Conservation (phyloP, 352 stramenopile species). For the Thalassiosira livingstoniorum region DNA sequence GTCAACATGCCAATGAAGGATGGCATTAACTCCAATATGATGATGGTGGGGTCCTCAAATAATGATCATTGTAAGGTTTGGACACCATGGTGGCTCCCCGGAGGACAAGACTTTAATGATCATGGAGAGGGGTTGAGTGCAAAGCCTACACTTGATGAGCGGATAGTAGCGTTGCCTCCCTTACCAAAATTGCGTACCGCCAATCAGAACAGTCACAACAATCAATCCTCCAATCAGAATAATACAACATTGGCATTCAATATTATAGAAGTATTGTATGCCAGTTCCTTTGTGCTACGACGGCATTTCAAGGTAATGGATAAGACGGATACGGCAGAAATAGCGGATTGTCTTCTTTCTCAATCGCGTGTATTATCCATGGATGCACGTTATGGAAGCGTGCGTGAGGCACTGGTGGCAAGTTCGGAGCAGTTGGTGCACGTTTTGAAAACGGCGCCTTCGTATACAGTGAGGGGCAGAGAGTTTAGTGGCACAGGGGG, state of each 20-base stretch:
- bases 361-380: constrained; percentile 30
- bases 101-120: background rate
- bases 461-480: background rate
- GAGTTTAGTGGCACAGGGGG: too few species aligned
- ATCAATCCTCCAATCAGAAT: background rate
- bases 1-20: too few species aligned
- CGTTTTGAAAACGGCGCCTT: constrained; percentile 2
- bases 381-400: constrained; percentile 19
- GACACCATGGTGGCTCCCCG: constrained; percentile 30
- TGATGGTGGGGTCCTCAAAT: too few species aligned
- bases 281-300: constrained; percentile 18
- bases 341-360: constrained; percentile 8
- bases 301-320: background rate
- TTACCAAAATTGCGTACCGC: background rate
- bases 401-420: constrained; percentile 1
- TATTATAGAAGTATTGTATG: constrained; percentile 28
- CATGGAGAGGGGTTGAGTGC: background rate
- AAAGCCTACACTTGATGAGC: constrained; percentile 22
- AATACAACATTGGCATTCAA: constrained; percentile 14
- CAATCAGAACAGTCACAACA: constrained; percentile 17
- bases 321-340: background rate
- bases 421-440: constrained; percentile 14
- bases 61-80: too few species aligned
- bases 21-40: too few species aligned
- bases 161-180: constrained; percentile 11